Evolutionary conservation across 495 filamentous ascomycete species (phyloP).

Genomic region (Hypoxylon rickii): DNA sequence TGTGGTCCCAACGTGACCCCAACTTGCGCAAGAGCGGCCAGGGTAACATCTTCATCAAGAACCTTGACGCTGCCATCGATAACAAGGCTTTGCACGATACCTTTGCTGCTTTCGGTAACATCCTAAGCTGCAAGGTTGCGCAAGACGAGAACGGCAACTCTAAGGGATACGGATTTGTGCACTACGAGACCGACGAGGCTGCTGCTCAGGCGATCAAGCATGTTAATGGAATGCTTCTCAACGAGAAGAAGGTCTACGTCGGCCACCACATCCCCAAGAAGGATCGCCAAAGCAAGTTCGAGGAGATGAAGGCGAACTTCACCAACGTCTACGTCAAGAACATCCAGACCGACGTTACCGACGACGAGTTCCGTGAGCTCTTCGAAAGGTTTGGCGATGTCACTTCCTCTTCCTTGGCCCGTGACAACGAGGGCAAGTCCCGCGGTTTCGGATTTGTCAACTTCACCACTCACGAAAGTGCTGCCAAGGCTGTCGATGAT

Average conservation of each 20-base stretch:
- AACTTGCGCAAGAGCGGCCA: constrained; percentile 99
- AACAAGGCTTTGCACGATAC: constrained; percentile 99
- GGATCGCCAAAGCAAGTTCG: constrained; percentile 99
- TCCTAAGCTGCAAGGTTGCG: constrained; percentile 98
- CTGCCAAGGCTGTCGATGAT: constrained; percentile 84
- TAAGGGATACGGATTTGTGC: constrained; percentile 98
- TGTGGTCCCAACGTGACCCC: constrained; percentile 99
- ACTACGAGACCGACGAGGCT: constrained; percentile 99
- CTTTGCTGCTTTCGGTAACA: constrained; percentile 98
- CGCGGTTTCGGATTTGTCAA: constrained; percentile 99
- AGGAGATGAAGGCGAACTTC: constrained; percentile 99
- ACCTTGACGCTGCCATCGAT: constrained; percentile 96
- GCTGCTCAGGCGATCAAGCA: constrained; percentile 98
- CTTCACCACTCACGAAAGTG: constrained; percentile 88
- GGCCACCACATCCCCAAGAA: constrained; percentile 99
- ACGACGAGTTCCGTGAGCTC: constrained; percentile 90
- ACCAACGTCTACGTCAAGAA: constrained; percentile 99
- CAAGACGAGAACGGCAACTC: constrained; percentile 95
- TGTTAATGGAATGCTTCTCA: constrained; percentile 98
- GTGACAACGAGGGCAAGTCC: constrained; percentile 87
- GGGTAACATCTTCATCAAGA: constrained; percentile 99
- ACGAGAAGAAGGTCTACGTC: constrained; percentile 99
- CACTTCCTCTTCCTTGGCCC: constrained; percentile 92
- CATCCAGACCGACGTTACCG: constrained; percentile 80
- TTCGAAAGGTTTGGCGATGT: constrained; percentile 93